These are phyloP conservation scores for Phoma sp. DNA, from an alignment of 2,329 filamentous ascomycete species.

Conservation along the genomic window DNA sequence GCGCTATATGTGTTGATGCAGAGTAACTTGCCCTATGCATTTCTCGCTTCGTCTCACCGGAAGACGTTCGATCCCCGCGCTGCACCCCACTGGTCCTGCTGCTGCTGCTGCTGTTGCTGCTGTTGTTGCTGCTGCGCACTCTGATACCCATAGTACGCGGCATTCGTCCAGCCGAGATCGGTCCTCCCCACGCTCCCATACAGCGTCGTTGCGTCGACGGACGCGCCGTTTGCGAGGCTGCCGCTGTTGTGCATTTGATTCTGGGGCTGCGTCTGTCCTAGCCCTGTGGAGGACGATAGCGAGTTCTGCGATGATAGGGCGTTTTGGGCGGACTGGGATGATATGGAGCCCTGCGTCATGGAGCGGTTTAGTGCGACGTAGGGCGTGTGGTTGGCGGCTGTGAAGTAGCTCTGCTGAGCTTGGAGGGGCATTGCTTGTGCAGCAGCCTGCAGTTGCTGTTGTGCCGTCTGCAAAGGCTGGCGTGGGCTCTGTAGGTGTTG, in stretches of 20 bases:
- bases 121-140: conserved; percentile 19
- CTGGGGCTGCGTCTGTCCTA: conserved; percentile 28
- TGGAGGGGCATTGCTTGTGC: conserved; percentile 31
- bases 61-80: conserved; percentile 31
- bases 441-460: conserved; percentile 31
- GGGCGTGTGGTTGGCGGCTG: conserved; percentile 28
- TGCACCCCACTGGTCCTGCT: conserved; percentile 36
- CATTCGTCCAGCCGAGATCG: conserved; percentile 34
- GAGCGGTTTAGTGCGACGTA: conserved; percentile 33
- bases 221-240: conserved; percentile 21
- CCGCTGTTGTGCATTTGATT: conserved; percentile 19
- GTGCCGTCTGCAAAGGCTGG: conserved; percentile 26
- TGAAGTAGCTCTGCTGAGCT: conserved; percentile 25
- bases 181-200: conserved; percentile 23
- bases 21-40: too few relatives aligned
- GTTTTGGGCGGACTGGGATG: conserved; percentile 21
- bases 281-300: not conserved
- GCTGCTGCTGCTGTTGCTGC: conserved; percentile 23
- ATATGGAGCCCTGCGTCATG: conserved; percentile 27
- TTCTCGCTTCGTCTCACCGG: conserved; percentile 14
- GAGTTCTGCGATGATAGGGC: conserved; percentile 14
- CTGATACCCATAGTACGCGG: conserved; percentile 37
- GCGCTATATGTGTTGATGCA: too few relatives aligned
- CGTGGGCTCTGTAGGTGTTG: conserved; percentile 19
- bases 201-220: conserved; percentile 26